Base-by-base conservation (phyloP, 2,329 filamentous ascomycete genomes). In the Neocucurbitaria cava region DNA sequence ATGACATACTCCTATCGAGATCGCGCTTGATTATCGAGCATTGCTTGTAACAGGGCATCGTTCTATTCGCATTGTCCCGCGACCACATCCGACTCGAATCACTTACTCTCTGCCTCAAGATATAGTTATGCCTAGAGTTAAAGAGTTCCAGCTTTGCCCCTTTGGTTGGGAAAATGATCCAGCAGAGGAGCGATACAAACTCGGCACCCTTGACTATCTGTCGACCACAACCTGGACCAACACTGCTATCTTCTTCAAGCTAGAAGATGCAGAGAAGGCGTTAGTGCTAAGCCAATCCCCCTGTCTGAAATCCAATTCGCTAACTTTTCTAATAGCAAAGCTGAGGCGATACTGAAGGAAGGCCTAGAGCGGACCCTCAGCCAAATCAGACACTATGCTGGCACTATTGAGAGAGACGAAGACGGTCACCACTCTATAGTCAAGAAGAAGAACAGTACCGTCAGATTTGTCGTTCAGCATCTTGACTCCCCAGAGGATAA, bases 341-440 rank as follows among this genome's bases (percentile, higher is more conserved):
- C 18, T 31, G 24, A 23, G n/a, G 35, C 39, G 30, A 42, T 43
- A n/a, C 39, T 49, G 9, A 42, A 42, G 28, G 9, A 24, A 35
- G 46, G 46, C 10, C 23, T 49, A 17, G 36, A 49, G n/a, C 18
- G n/a, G 9, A 42, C 38, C 3, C 20, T 49, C 10, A 42, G 39
- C 26, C 46, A 49, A 18, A 15, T 42, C n/a, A 42, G 46, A 24
- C 46, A 49, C 28, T 13, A 42, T 13, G 26, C 24, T 23, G 46
- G 46, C 7, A 49, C 24, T 15, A 49, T 49, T 18, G 38, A 49
- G 18, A 41, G n/a, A 13, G 39, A 49, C 13, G 28, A 42, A n/a
- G 38, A 49, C 42, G 46, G 46, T 3, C 20, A 47, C 6, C 28
- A 49, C 39, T 49, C 46, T 3, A 49, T 49, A 33, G 38, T 49